Evolutionary conservation across 1,139 yeast genomes (phyloP), one percentile per base, ranked within the genome.

Genomic region (Pichia norvegensis): DNA sequence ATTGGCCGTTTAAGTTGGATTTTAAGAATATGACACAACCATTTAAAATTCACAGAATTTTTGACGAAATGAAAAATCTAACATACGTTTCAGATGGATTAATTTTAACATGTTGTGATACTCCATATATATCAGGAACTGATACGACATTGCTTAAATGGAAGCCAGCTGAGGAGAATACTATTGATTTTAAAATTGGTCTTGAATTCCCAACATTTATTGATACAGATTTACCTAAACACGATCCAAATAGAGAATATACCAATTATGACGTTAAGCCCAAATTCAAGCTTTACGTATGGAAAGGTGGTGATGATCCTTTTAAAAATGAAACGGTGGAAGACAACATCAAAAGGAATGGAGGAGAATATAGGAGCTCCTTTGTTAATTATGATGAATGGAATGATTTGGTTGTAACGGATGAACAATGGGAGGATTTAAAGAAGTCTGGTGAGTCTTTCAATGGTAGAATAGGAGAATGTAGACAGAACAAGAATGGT

Each of bases 141-240:
- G 97, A 92, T 62, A 75, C 78, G 4, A 78, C 83, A 2, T 63
- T 85, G 41, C 67, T 94, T 46, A 94, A 94, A 64, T 94, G 99
- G 99, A 94, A 94, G 59, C 97, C 98, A 0, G 88, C 95, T 10
- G 85, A 86, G 50, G 98, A 92, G 64, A 94, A 94, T 58, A 82
- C 97, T 0, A 76, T 94, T 33, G 99, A 94, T 65, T 92, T 86
- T 65, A 81, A 82, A 60, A 63, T 94, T 50, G 76, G 76, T 35
- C 64, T 92, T 42, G 77, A 76, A 22, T 88, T 90, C 57, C 81
- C 82, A 14, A 58, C 68, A 42, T 84, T 63, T 48, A 79, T 77
- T 44, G 95, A 87, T 59, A 78, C 79, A 2, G 86, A 83, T 46
- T 62, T 80, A 57, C 84, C 83, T 41, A 81, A 81, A 43, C 65